Evolutionary conservation across 805 yeast species (phyloP), one percentile per base, ranked within the genome.

Genomic region (Candida chauliodis): DNA sequence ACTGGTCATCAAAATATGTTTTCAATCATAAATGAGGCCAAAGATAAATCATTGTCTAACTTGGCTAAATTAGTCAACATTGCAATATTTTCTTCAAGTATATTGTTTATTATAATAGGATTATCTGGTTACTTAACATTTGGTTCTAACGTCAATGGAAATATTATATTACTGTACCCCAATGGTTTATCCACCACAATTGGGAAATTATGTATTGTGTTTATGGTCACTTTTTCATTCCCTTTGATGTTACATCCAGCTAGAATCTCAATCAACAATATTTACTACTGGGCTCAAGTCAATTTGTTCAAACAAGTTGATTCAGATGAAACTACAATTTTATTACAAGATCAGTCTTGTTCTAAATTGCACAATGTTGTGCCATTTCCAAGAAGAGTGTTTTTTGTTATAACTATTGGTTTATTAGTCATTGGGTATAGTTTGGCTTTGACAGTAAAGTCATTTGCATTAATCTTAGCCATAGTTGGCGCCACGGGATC

Each of bases 1-100:
- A 91, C 98, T 0, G 93, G 97, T 52, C 97, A 91, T 55, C 97
- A 91, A 59, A 91, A 91, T 62, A 87, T 87, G 88, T 88, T 87
- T 52, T 79, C 95, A 1, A 76, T 90, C 39, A 76, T 89, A 38
- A 91, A 90, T 52, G 98, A 91, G 62, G 73, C 90, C 20, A 61
- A 58, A 21, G 78, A 78, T 47, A 73, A 72, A 44, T 63, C 83
- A 0, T 61, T 75, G n/a, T 42, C 38, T 4, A 44, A 38, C 15
- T 62, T 77, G 2, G 43, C 64, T 3, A 55, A 47, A 19, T 75
- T 82, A 20, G 63, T 75, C 13, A 52, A 58, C 15, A 40, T 63
- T 13, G 79, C 90, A 1, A 75, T 88, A 43, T 66, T 73, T 1
- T 56, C 76, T 4, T 85, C 96, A 1, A 66, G 79, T 42, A 38